These are phyloP conservation scores for Colletotrichum coccodes DNA, from an alignment of 2,329 filamentous ascomycete species.

Conservation along the genomic window DNA sequence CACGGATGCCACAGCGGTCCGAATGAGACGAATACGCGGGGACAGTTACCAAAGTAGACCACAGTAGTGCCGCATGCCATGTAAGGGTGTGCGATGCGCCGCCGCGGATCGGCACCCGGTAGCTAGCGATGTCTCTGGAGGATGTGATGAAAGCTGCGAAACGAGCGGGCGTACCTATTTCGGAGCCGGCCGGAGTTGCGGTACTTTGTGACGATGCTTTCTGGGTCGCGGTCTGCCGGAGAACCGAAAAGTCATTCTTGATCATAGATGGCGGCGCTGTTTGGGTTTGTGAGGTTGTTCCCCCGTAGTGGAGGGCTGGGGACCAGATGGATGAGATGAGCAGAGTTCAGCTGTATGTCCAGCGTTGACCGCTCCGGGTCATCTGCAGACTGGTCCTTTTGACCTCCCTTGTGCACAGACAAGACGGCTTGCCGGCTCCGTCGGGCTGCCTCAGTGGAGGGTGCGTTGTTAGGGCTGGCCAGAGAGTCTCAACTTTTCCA, in stretches of 20 bases:
- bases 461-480: not conserved
- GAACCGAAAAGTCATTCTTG: not conserved
- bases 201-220: not conserved
- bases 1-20: not conserved
- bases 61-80: not conserved
- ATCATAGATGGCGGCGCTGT: not conserved
- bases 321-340: not conserved
- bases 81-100: not conserved
- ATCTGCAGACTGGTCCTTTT: not conserved
- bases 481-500: not conserved
- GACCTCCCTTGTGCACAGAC: not conserved
- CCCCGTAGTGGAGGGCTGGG: not conserved
- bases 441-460: constrained; percentile 4
- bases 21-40: constrained; percentile 10
- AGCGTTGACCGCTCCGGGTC: not conserved
- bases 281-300: not conserved
- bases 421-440: constrained; percentile 2
- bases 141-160: not conserved
- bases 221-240: not conserved
- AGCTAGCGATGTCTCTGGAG: not conserved
- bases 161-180: not conserved
- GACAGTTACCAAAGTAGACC: not conserved
- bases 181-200: not conserved
- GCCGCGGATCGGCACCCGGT: constrained; percentile 6
- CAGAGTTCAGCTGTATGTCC: constrained; percentile 3